A percentile compares a stretch with the other conserved stretches of the same genome.
Conservation (phyloP, 2,329 filamentous ascomycete species). For the Lizonia empirigonia region DNA sequence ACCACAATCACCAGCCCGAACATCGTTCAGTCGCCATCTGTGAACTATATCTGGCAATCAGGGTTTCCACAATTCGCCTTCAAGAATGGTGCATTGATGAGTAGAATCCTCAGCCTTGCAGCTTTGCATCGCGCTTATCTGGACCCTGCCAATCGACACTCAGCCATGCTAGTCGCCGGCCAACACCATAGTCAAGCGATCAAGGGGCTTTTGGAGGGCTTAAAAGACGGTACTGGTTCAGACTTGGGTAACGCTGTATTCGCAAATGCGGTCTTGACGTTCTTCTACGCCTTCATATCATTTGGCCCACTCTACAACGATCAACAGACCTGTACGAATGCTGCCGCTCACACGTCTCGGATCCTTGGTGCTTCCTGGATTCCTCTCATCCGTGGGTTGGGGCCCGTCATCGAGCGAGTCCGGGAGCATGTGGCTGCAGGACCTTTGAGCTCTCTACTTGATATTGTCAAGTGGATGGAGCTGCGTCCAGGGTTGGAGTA, state of each 20-base stretch:
- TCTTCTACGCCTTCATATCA: constrained; percentile 21
- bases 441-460: constrained; percentile 20
- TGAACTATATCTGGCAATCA: constrained; percentile 22
- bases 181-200: constrained; percentile 22
- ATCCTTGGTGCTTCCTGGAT: constrained; percentile 31
- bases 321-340: neutral
- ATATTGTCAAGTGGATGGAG: constrained; percentile 20
- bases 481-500: constrained; percentile 11
- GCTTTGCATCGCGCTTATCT: constrained; percentile 24
- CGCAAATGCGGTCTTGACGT: constrained; percentile 16
- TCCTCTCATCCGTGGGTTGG: constrained; percentile 23
- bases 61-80: constrained; percentile 17
- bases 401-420: constrained; percentile 12
- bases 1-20: constrained; percentile 19
- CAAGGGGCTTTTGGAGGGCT: constrained; percentile 14
- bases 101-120: constrained; percentile 21
- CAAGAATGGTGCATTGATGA: constrained; percentile 20
- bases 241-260: constrained; percentile 17
- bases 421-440: constrained; percentile 16
- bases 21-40: constrained; percentile 17
- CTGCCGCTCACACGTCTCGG: constrained; percentile 11
- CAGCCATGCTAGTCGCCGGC: constrained; percentile 13
- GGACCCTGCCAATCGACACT: constrained; percentile 14
- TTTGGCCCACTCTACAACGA: constrained; percentile 25
- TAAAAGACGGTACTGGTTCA: constrained; percentile 2